A percentile compares a stretch with the other conserved stretches of the same genome.
phyloP scores from a whole-genome alignment of 768 basidiomycete species.

The Lactarius quietus region DNA sequence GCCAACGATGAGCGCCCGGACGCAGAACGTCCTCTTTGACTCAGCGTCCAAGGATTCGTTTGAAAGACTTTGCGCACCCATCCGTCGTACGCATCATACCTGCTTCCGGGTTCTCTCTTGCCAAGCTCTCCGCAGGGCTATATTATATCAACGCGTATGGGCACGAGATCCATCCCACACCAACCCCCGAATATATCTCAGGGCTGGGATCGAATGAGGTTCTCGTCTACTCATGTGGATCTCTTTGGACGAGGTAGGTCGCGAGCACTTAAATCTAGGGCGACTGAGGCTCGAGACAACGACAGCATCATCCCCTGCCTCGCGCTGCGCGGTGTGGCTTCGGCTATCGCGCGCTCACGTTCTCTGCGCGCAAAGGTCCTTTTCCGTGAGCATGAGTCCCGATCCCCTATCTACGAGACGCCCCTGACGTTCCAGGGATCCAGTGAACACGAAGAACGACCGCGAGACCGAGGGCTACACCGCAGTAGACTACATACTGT shows the following conservation, averaged over 20 bases:
- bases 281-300: neutral
- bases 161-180: constrained; percentile 85
- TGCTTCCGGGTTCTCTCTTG: neutral
- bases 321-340: constrained; percentile 75
- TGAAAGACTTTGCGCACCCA: constrained; percentile 56
- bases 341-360: constrained; percentile 69
- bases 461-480: constrained; percentile 85
- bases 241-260: constrained; percentile 85
- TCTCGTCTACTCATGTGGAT: constrained; percentile 90
- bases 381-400: constrained; percentile 55
- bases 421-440: neutral
- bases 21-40: constrained; percentile 65
- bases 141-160: constrained; percentile 91
- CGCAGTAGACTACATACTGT: constrained; percentile 82
- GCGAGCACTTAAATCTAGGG: neutral
- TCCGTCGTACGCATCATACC: constrained; percentile 46
- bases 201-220: constrained; percentile 58
- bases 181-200: constrained; percentile 76
- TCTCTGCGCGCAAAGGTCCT: constrained; percentile 76
- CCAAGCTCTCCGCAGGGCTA: constrained; percentile 45
- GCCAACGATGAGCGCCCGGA: constrained; percentile 44
- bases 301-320: constrained; percentile 87
- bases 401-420: neutral
- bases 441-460: constrained; percentile 88
- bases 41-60: constrained; percentile 50